phyloP scores from a whole-genome alignment of 2,329 filamentous ascomycete genomes.

The Microsporum audouinii region DNA sequence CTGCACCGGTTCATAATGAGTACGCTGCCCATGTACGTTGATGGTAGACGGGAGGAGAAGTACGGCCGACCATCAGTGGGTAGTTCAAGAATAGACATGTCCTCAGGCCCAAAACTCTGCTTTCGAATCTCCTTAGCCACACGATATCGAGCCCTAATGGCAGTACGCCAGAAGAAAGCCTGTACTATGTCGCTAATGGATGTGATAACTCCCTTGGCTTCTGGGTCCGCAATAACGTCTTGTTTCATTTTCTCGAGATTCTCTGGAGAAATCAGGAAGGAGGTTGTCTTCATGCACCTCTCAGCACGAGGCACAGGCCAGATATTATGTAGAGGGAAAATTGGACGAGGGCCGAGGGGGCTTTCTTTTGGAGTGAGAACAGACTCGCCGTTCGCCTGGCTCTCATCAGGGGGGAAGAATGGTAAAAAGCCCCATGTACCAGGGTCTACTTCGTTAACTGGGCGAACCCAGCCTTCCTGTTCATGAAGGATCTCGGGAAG shows the following conservation, averaged over 20 bases:
- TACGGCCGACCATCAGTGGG: slow-evolving; percentile 3
- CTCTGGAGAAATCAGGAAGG: not conserved
- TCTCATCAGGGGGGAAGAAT: not conserved
- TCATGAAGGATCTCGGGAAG: slow-evolving; percentile 1
- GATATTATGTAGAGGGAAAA: not conserved
- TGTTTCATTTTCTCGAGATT: slow-evolving; percentile 4
- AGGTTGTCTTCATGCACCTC: slow-evolving; percentile 3
- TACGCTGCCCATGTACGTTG: slow-evolving; percentile 5
- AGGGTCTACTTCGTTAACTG: not conserved
- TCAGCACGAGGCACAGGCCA: not conserved
- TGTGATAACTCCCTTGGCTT: not conserved
- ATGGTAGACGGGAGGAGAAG: slow-evolving; percentile 1
- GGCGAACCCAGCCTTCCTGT: not conserved
- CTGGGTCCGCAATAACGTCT: slow-evolving; percentile 1
- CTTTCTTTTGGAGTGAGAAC: not conserved
- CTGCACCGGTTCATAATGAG: slow-evolving; percentile 3
- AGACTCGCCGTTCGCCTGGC: not conserved
- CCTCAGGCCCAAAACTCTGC: not conserved
- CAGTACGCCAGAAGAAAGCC: slow-evolving; percentile 5
- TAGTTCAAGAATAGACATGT: slow-evolving; percentile 4
- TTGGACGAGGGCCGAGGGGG: not conserved
- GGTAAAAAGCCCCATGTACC: slow-evolving; percentile 1
- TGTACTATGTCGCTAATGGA: slow-evolving; percentile 6
- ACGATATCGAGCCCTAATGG: slow-evolving; percentile 5
- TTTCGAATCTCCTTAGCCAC: slow-evolving; percentile 1